phyloP scores from a whole-genome alignment of 371 early-diverging fungal genomes.

The Mucor ambiguus region DNA sequence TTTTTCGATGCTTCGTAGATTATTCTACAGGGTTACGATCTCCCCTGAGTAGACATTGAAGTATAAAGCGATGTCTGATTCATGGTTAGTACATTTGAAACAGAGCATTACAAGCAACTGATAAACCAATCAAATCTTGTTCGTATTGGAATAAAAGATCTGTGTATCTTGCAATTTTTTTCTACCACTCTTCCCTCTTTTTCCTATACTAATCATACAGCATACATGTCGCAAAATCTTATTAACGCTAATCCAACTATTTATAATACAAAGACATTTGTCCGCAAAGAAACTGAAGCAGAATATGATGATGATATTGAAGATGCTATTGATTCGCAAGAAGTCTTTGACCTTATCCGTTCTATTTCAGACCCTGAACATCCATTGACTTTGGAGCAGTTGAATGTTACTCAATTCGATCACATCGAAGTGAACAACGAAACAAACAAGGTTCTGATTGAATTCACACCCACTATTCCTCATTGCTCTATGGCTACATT shows the following conservation, averaged over 20 bases:
- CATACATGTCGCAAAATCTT: constrained; percentile 43
- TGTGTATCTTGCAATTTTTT: not conserved
- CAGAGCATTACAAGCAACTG: not conserved
- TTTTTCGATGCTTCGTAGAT: not conserved
- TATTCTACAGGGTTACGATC: not conserved
- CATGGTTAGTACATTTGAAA: not conserved
- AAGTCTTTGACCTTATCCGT: constrained; percentile 93
- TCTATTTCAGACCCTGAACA: constrained; percentile 99
- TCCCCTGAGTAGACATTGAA: not conserved
- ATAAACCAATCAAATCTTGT: not conserved
- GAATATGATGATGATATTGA: constrained; percentile 70
- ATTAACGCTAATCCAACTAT: constrained; percentile 88
- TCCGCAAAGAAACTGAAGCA: constrained; percentile 54
- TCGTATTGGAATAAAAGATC: not conserved
- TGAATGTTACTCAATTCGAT: constrained; percentile 88
- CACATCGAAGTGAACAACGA: constrained; percentile 82
- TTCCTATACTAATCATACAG: not conserved
- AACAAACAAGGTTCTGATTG: constrained; percentile 67
- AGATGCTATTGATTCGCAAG: constrained; percentile 85
- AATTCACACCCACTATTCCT: constrained; percentile 98
- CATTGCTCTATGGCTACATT: constrained; percentile 99
- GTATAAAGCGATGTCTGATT: not conserved
- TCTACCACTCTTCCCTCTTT: not conserved
- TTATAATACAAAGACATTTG: constrained; percentile 61
- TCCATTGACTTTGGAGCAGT: constrained; percentile 94